Evolutionary conservation across 2,329 filamentous ascomycete genomes (phyloP).

Genomic region (Diplodia corticola): DNA sequence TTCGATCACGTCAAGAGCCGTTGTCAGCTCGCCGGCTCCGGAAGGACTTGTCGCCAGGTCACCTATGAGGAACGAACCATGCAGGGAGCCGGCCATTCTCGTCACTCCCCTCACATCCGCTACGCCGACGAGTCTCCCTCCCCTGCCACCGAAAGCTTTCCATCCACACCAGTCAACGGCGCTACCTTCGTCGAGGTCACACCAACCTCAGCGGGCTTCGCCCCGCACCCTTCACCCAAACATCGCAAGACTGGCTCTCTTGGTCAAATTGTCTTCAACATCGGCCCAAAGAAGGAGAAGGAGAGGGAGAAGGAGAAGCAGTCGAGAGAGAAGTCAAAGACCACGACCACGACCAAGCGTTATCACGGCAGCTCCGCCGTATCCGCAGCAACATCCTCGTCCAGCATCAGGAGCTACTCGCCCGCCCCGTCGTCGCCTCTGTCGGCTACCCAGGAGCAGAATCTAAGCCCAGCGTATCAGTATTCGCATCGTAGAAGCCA

Average conservation of each 20-base stretch:
- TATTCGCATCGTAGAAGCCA: not conserved
- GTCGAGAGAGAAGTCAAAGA: not conserved
- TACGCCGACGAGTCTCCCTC: constrained; percentile 7
- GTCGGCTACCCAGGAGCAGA: not conserved
- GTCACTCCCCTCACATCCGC: not conserved
- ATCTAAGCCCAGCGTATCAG: not conserved
- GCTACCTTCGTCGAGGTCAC: constrained; percentile 1
- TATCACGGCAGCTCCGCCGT: constrained; percentile 11
- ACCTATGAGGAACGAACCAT: constrained; percentile 12
- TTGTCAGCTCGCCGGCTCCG: not conserved
- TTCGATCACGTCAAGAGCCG: constrained; percentile 21
- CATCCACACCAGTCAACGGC: constrained; percentile 8
- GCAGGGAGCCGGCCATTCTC: constrained; percentile 10
- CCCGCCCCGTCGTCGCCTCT: not conserved
- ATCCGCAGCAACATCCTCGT: not conserved
- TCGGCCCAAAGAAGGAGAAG: constrained; percentile 10
- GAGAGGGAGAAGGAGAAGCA: constrained; percentile 10
- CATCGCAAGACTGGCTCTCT: not conserved
- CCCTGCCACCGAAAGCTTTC: constrained; percentile 8
- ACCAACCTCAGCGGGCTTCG: not conserved
- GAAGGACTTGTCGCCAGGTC: not conserved
- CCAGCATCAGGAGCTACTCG: constrained; percentile 8
- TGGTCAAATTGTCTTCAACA: not conserved
- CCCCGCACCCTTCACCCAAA: not conserved
- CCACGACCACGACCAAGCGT: not conserved